Evolutionary conservation across 805 yeast genomes (phyloP).

Genomic region (Metschnikowia santaceciliae): DNA sequence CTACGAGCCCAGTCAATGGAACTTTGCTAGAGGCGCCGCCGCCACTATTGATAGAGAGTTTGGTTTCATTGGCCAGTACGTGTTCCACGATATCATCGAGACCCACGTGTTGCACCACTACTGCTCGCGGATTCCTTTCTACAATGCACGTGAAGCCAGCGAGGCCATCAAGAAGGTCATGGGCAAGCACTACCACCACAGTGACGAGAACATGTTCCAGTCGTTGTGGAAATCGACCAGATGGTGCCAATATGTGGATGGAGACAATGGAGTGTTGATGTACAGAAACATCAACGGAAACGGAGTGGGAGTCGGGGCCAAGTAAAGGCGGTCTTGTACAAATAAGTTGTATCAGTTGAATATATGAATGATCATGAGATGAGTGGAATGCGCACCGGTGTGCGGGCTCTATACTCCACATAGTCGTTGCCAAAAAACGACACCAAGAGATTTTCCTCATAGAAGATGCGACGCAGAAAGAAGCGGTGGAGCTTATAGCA

Average conservation of each 20-base stretch:
- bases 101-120: slow-evolving; percentile 88
- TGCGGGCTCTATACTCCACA: slow-evolving; percentile 43
- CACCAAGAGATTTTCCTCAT: slow-evolving; percentile 65
- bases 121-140: slow-evolving; percentile 80
- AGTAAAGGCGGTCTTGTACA: too few relatives aligned
- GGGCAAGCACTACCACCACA: slow-evolving; percentile 73
- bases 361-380: slow-evolving; percentile 8
- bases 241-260: slow-evolving; percentile 70
- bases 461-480: slow-evolving; percentile 60
- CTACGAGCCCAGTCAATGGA: slow-evolving; percentile 74
- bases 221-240: slow-evolving; percentile 62
- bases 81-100: slow-evolving; percentile 86
- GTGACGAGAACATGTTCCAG: slow-evolving; percentile 70
- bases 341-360: not conserved
- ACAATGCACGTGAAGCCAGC: slow-evolving; percentile 77
- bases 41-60: slow-evolving; percentile 83
- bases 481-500: slow-evolving; percentile 59
- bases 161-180: slow-evolving; percentile 76
- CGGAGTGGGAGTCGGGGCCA: slow-evolving; percentile 10
- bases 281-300: slow-evolving; percentile 56
- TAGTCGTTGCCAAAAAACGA: slow-evolving; percentile 73
- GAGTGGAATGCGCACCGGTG: slow-evolving; percentile 65
- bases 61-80: slow-evolving; percentile 71
- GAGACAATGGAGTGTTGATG: slow-evolving; percentile 57
- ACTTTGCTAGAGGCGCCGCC: slow-evolving; percentile 85